Base-by-base conservation (phyloP, 2,329 filamentous ascomycete genomes). In the Fusarium beomiforme region DNA sequence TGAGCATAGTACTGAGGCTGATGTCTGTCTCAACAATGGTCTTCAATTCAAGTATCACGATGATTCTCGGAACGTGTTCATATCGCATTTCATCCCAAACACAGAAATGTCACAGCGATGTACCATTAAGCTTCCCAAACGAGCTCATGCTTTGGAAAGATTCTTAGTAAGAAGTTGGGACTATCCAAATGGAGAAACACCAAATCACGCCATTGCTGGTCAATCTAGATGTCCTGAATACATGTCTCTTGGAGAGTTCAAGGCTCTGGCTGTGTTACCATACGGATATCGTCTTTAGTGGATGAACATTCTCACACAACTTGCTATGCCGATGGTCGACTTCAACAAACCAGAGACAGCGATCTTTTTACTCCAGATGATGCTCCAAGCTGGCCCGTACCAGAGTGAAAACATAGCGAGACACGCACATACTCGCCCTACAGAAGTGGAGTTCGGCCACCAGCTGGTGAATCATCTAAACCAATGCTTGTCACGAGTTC, bases 241-340 rank as follows among this genome's bases (percentile, higher is more conserved):
- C 24, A 79, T 92, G 59, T 81, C 84, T 0, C 63, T 88, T 0
- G 83, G 85, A 0, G 88, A 92, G 57, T 91, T 84, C 74, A 85
- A 87, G 54, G 80, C 83, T 3, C 13, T 77, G 9, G 49, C 56
- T 29, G 34, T 33, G 2, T 21, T 78, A 1, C 70, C 64, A 0
- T 70, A 60, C 3, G 74, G 76, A 3, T 53, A 70, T 26, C 42
- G 49, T 1, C 60, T 73, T 3, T 62, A 67, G 34, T 78, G 75
- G 76, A 59, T 69, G 41, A 76, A 59, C 17, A 68, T 76, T 2
- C 42, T 78, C 4, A 64, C 37, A 0, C 74, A 78, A 19, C 67
- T 78, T 3, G 66, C 70, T 2, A 74, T 70, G 63, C 75, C 71
- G 0, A 57, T 46, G 0, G 39, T 78, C 12, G 74, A 77, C 29